Evolutionary conservation across 345 rosid genomes (phyloP), one percentile per base, ranked within the genome.

Genomic region (Eucalyptus grandis): DNA sequence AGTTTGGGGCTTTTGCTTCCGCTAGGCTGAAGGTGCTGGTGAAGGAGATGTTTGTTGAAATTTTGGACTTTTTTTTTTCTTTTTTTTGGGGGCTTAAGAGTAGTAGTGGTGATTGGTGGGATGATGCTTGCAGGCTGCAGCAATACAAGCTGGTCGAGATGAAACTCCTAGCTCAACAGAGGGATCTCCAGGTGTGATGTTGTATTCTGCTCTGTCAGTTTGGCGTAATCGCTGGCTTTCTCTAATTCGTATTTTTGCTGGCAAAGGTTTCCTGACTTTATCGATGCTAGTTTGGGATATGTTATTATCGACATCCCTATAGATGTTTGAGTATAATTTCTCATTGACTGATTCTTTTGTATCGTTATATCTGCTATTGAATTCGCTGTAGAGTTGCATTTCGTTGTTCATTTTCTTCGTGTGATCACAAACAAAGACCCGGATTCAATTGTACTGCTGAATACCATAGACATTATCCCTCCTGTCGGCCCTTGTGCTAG

Each of bases 71-170:
- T n/a, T n/a, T n/a, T n/a, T 67, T 67, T 67, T 14, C n/a, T 6
- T 6, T 14, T 7, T 4, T 53, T 53, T 51, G 6, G 56, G 27
- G 3, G 30, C 26, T 16, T 67, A 31, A 31, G 65, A 30, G 9
- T 13, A 34, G 10, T 51, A 27, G 86, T 26, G 51, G 47, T 40
- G 53, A 40, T 87, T 49, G 87, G 31, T 67, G 34, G 72, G 72
- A 30, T 62, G 72, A 62, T 62, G 13, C 34, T 62, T 92, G 91
- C 93, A 98, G 99, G 89, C 98, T 98, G 89, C 99, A 96, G 93
- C 99, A 90, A 44, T 88, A 90, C 49, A 90, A 90, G 90, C 56
- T 87, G 50, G 90, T 80, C 21, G 91, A 90, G 65, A 90, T 90
- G 90, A 90, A 88, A 58, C 80, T 88, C 37, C 91, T 90, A 50